Evolutionary conservation across 306 rosid species (phyloP).

Genomic region (Parietaria judaica): DNA sequence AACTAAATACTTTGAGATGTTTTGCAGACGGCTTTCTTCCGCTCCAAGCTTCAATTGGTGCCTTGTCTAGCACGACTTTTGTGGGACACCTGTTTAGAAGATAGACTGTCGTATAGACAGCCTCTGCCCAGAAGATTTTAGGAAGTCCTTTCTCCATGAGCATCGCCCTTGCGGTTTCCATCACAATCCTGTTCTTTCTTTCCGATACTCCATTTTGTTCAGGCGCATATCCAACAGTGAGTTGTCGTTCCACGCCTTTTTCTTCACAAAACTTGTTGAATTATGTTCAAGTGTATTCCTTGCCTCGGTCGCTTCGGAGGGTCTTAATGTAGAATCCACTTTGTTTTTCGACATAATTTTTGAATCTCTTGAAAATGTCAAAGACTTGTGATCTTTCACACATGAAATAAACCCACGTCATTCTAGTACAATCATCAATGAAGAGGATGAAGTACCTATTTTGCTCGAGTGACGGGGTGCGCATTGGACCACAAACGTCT

Average conservation of each 20-base stretch:
- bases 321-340: neutral
- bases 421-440: neutral
- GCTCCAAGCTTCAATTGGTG: constrained; percentile 2
- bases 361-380: constrained; percentile 5
- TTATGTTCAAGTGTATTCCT: neutral
- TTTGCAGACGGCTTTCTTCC: neutral
- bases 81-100: neutral
- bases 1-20: constrained; percentile 4
- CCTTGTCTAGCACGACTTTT: neutral
- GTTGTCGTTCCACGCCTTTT: neutral
- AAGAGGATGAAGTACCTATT: constrained; percentile 4
- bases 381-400: constrained; percentile 1
- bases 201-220: constrained; percentile 2
- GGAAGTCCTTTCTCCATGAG: neutral
- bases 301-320: neutral
- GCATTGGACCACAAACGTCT: constrained; percentile 3
- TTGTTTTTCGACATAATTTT: constrained; percentile 11
- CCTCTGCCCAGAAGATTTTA: constrained; percentile 2
- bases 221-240: neutral
- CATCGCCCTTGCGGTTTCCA: constrained; percentile 1
- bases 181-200: neutral
- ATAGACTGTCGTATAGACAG: neutral
- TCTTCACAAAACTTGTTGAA: neutral
- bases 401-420: neutral
- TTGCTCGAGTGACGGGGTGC: neutral